Conservation (phyloP, 495 filamentous ascomycete genomes). For the Baudoinia panamericana region DNA sequence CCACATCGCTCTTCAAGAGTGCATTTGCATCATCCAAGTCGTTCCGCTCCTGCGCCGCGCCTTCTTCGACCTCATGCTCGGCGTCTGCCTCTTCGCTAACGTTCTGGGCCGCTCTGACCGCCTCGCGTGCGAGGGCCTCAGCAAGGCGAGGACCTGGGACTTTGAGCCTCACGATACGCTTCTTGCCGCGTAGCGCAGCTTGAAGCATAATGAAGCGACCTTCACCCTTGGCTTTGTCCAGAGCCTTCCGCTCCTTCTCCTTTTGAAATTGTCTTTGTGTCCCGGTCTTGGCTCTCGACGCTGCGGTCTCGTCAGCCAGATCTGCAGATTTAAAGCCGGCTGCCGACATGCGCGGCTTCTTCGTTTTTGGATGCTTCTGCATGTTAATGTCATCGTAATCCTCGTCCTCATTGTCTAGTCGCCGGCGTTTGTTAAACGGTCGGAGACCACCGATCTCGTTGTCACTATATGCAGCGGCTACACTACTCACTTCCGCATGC, state of each 20-base stretch:
- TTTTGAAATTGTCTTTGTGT: conserved; percentile 29
- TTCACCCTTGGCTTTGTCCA: conserved; percentile 30
- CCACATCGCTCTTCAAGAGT: conserved; percentile 16
- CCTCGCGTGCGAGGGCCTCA: conserved; percentile 13
- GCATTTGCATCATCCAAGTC: not conserved
- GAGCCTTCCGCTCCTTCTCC: conserved; percentile 25
- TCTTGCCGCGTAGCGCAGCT: conserved; percentile 26
- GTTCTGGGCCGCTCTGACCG: conserved; percentile 10
- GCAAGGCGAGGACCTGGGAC: conserved; percentile 8
- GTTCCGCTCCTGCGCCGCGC: conserved; percentile 2
- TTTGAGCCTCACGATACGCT: conserved; percentile 25
- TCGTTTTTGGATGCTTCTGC: conserved; percentile 20
- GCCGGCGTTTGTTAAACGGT: conserved; percentile 21
- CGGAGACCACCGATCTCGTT: conserved; percentile 13
- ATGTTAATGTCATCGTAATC: conserved; percentile 22
- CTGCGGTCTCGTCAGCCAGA: conserved; percentile 6
- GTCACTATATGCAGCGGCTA: conserved; percentile 16
- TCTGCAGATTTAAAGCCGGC: conserved; percentile 15
- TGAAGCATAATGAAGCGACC: conserved; percentile 28
- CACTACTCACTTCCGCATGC: conserved; percentile 7
- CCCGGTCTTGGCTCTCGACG: conserved; percentile 21
- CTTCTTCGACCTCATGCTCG: conserved; percentile 13
- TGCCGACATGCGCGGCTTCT: conserved; percentile 18
- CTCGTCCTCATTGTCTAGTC: conserved; percentile 14
- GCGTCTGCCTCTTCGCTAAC: conserved; percentile 13